Base-by-base conservation (phyloP, 202 grass and related monocot species). In the Musa balbisiana region DNA sequence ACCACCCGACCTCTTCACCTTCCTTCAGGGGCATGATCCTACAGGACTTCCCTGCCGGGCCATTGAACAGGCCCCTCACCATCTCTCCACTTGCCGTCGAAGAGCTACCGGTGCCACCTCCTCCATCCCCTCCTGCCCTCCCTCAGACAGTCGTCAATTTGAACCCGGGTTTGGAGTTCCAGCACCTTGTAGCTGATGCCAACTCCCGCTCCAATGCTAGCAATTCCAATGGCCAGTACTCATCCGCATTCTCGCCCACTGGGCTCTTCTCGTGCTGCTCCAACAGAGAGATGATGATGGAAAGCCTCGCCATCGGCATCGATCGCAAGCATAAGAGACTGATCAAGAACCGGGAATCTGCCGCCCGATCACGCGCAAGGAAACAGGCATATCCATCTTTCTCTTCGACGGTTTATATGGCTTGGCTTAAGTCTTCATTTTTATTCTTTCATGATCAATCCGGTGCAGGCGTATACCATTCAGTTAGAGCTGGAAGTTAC, bases 311-410 rank as follows among this genome's bases (percentile, higher is more conserved):
- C 21, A 22, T 2, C 3, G 21, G 23, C 52, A 51, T 69, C 0
- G 81, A 83, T 22, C 80, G 77, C 58, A 71, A 76, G 9, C 77
- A 83, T 20, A 87, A 80, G 56, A 64, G 85, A n/a, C 83, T 87
- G 85, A 87, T 87, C 15, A 87, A 87, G 80, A 87, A 87, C 64
- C 71, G 85, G 13, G 85, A 87, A 55, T 87, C 85, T 0, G 85
- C 85, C 10, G 85, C 85, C 1, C 52, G 85, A 19, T 87, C 85
- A 3, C 85, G 85, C 9, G 85, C 85, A 10, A 65, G 85, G 62
- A 87, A 87, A 10, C 85, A 83, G 85, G 85, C 56, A 80, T 17
- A 8, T 43, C 33, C 3, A 16, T 8, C 33, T 68, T 2, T 19
- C 66, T 43, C 27, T 43, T 5, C 33, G 33, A 43, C 33, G 3